Evolutionary conservation across 306 rosid species (phyloP).

Genomic region (Rubus idaeus): DNA sequence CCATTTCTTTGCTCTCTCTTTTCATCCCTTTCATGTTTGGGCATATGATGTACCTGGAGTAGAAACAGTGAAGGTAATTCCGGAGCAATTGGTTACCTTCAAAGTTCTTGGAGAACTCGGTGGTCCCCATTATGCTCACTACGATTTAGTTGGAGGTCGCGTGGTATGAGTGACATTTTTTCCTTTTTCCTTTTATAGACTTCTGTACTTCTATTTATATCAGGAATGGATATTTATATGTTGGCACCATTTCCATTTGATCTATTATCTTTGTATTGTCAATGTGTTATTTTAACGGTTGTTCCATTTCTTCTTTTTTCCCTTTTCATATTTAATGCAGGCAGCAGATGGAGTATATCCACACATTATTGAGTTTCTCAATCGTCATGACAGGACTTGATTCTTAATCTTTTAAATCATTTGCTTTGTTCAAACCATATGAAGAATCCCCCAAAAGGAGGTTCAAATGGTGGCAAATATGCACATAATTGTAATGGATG

Average conservation of each 20-base stretch:
- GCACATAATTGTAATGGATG: not conserved
- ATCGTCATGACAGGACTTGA: slow-evolving; percentile 60
- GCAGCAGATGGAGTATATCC: slow-evolving; percentile 74
- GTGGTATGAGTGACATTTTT: slow-evolving; percentile 44
- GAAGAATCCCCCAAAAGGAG: slow-evolving; percentile 21
- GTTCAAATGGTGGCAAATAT: slow-evolving; percentile 17
- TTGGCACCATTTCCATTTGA: not conserved
- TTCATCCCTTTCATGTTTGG: not conserved
- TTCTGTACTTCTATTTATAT: not conserved
- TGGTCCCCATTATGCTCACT: slow-evolving; percentile 89
- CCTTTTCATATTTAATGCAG: slow-evolving; percentile 41
- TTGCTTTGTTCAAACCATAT: slow-evolving; percentile 20
- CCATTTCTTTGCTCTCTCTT: not conserved
- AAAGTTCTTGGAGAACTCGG: slow-evolving; percentile 76
- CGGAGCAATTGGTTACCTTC: slow-evolving; percentile 56
- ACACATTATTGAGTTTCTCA: slow-evolving; percentile 60
- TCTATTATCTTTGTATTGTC: not conserved
- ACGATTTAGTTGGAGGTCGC: slow-evolving; percentile 86
- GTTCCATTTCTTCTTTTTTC: slow-evolving; percentile 7
- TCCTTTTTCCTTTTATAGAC: not conserved
- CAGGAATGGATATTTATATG: not conserved
- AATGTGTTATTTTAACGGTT: not conserved
- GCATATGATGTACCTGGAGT: slow-evolving; percentile 28
- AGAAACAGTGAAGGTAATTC: slow-evolving; percentile 85
- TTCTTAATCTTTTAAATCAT: slow-evolving; percentile 16